Evolutionary conservation across 129 eudicot species (phyloP).

Genomic region (Flaveria brownii): DNA sequence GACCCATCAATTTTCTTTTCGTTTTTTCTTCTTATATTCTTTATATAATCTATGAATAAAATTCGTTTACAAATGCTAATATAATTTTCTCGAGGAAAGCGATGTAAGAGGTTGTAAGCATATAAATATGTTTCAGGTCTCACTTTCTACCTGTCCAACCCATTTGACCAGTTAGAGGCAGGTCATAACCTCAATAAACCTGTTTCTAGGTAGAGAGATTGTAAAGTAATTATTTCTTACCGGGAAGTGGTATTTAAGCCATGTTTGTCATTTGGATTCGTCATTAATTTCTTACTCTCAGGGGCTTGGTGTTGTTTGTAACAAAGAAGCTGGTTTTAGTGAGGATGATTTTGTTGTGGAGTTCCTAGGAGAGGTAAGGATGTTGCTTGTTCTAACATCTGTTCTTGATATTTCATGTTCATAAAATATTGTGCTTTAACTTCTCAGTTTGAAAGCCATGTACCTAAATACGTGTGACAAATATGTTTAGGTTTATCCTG

Average conservation of each 20-base stretch:
- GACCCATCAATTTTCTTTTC: not conserved
- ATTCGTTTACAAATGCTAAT: not conserved
- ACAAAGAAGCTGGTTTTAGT: constrained; percentile 86
- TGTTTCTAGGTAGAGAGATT: not conserved
- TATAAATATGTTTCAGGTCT: not conserved
- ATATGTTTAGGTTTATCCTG: constrained; percentile 73
- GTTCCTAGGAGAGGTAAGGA: constrained; percentile 92
- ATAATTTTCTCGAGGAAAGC: not conserved
- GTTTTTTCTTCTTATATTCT: not conserved
- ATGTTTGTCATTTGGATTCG: constrained; percentile 14
- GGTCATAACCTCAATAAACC: not conserved
- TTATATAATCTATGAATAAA: not conserved
- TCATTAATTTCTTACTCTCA: constrained; percentile 31
- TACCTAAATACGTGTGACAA: not conserved
- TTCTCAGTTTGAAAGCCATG: not conserved
- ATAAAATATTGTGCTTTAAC: not conserved
- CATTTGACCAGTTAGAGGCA: not conserved
- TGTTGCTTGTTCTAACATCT: constrained; percentile 12
- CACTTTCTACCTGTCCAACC: not conserved
- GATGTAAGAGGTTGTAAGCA: not conserved
- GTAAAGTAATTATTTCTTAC: not conserved
- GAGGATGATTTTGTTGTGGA: constrained; percentile 96
- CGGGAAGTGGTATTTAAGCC: not conserved
- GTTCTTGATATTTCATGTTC: not conserved
- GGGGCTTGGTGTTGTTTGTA: constrained; percentile 99